A percentile compares a stretch with the other conserved stretches of the same genome.
phyloP scores from a whole-genome alignment of 208 protist species.

The Trypanosoma caninum region DNA sequence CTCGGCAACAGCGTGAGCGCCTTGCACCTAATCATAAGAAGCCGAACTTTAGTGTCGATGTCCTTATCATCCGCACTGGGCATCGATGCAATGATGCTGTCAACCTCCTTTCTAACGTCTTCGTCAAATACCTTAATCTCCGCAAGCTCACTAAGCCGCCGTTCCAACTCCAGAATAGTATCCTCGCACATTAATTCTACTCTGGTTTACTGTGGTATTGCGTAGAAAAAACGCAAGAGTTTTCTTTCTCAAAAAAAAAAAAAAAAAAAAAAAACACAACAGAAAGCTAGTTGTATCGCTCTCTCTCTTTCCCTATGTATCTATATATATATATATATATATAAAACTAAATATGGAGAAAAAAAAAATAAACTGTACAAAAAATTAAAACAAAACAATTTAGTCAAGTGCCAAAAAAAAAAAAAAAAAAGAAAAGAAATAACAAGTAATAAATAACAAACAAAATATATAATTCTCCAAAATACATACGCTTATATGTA shows the following conservation, averaged over 20 bases:
- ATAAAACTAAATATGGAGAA: neutral
- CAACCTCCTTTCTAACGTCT: slow-evolving; percentile 35
- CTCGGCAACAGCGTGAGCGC: slow-evolving; percentile 55
- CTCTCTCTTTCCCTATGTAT: no score
- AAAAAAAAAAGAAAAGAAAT: neutral
- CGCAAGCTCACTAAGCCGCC: slow-evolving; percentile 45
- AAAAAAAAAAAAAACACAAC: slow-evolving; percentile 9
- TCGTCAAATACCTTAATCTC: slow-evolving; percentile 63
- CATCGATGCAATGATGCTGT: slow-evolving; percentile 40
- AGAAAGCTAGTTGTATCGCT: no score
- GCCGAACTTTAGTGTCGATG: slow-evolving; percentile 45
- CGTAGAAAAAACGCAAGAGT: no score
- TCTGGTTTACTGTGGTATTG: slow-evolving; percentile 2
- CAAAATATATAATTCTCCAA: no score
- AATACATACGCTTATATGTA: neutral
- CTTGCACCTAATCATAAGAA: slow-evolving; percentile 61
- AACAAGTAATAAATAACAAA: no score
- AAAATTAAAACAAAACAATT: no score
- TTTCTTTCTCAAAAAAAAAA: no score
- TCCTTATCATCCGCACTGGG: slow-evolving; percentile 50
- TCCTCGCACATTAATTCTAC: neutral
- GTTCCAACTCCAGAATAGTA: slow-evolving; percentile 45
- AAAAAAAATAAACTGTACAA: no score
- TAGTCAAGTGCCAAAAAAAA: neutral
- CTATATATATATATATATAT: neutral